Conservation (phyloP, 73 alveolate genomes). For the Vitrella brassicaformis region DNA sequence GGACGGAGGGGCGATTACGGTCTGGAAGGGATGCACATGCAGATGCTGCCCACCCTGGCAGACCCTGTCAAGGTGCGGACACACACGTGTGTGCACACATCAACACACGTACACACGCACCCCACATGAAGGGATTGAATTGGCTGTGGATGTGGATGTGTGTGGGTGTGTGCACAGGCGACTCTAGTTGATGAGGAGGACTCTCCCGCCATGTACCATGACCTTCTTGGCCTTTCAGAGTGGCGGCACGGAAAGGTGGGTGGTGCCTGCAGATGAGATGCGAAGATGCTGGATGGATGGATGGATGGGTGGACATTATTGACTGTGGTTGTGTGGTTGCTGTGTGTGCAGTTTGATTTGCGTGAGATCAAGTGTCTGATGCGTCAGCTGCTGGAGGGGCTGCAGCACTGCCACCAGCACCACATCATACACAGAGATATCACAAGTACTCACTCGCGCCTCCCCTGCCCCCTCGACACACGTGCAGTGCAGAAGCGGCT, state of each 20-base stretch:
- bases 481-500: too few species aligned
- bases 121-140: too few species aligned
- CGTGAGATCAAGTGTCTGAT: conserved; percentile 1
- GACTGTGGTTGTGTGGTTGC: neutral
- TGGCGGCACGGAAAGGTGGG: neutral
- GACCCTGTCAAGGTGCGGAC: too few species aligned
- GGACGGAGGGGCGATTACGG: too few species aligned
- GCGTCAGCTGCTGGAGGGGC: conserved; percentile 42
- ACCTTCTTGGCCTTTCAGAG: neutral
- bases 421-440: conserved; percentile 50
- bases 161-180: too few species aligned
- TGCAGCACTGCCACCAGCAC: conserved; percentile 39
- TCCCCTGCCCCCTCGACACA: neutral
- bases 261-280: neutral
- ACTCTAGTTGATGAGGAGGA: too few species aligned
- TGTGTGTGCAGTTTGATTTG: neutral
- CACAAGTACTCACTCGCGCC: conserved; percentile 17
- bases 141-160: too few species aligned
- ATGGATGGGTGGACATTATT: neutral
- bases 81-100: too few species aligned
- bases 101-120: too few species aligned
- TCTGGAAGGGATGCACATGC: too few species aligned
- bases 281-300: neutral
- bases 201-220: neutral
- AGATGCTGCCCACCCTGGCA: too few species aligned